These are phyloP conservation scores for Jamesozyma hellenica DNA, from an alignment of 805 yeast species.

Conservation along the genomic window DNA sequence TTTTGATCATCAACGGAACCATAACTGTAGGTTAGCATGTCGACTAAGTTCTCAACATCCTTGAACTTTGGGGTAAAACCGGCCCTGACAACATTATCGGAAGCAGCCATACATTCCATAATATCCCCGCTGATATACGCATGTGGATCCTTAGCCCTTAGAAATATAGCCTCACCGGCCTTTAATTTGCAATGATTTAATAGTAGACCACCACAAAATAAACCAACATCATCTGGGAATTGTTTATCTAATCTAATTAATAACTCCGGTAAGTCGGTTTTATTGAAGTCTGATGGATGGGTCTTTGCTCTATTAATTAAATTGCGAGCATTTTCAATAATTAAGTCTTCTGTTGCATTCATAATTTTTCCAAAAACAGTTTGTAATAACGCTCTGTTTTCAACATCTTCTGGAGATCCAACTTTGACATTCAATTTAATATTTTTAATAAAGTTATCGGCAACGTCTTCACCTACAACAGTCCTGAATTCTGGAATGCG, in stretches of 20 bases:
- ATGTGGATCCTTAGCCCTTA: slow-evolving; percentile 95
- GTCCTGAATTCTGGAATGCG: slow-evolving; percentile 68
- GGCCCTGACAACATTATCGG: slow-evolving; percentile 95
- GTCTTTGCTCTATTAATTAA: slow-evolving; percentile 56
- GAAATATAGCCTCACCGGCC: slow-evolving; percentile 92
- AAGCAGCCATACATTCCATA: slow-evolving; percentile 99
- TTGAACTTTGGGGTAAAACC: slow-evolving; percentile 99
- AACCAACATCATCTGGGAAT: slow-evolving; percentile 88
- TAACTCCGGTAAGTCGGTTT: slow-evolving; percentile 53
- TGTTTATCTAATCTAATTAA: slow-evolving; percentile 71
- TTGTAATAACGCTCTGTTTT: slow-evolving; percentile 60
- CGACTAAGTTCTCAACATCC: slow-evolving; percentile 83
- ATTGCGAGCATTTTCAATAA: slow-evolving; percentile 47
- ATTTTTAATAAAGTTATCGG: slow-evolving; percentile 42
- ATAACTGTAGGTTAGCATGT: slow-evolving; percentile 80
- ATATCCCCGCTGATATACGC: slow-evolving; percentile 96
- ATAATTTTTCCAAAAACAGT: slow-evolving; percentile 71
- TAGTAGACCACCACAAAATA: slow-evolving; percentile 90
- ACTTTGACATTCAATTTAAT: slow-evolving; percentile 35
- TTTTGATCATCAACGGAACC: slow-evolving; percentile 90
- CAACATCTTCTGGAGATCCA: slow-evolving; percentile 44
- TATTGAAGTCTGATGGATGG: slow-evolving; percentile 47
- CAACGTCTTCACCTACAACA: slow-evolving; percentile 55
- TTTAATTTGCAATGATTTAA: slow-evolving; percentile 76
- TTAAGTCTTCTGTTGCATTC: slow-evolving; percentile 60